Percentiles rank a stretch among this genome's conserved stretches.
These are phyloP conservation scores for Pyracantha coccinea DNA, from an alignment of 331 rosid species.

Conservation along the genomic window DNA sequence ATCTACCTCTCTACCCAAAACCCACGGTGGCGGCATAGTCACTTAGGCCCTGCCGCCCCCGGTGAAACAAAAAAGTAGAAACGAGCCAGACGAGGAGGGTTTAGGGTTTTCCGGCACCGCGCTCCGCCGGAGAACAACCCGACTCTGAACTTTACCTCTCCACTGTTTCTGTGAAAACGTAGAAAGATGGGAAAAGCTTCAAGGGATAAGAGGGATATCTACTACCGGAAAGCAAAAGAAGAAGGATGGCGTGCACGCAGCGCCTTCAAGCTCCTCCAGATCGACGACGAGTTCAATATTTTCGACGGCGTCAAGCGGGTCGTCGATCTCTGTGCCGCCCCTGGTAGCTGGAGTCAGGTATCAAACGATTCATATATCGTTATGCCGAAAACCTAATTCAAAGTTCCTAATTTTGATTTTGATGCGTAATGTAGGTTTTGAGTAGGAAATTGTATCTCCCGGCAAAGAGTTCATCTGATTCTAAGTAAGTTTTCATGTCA, in stretches of 20 bases:
- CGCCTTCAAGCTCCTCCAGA: slow-evolving; percentile 44
- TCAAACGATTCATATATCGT: not conserved
- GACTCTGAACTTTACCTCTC: not conserved
- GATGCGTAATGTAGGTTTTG: slow-evolving; percentile 49
- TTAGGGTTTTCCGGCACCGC: not conserved
- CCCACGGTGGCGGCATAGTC: not conserved
- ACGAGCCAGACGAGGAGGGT: not conserved
- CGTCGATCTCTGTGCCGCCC: slow-evolving; percentile 68
- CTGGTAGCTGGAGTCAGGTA: slow-evolving; percentile 99
- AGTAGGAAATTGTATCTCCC: slow-evolving; percentile 84
- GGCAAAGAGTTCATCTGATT: slow-evolving; percentile 58
- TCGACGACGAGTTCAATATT: too few relatives aligned
- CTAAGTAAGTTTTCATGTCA: slow-evolving; percentile 35
- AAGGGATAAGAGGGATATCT: slow-evolving; percentile 85
- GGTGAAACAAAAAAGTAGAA: not conserved
- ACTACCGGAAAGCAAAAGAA: slow-evolving; percentile 90
- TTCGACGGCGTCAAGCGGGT: too few relatives aligned
- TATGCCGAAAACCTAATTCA: not conserved
- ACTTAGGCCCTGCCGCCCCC: not conserved
- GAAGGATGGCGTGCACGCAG: slow-evolving; percentile 99
- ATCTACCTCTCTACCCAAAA: not conserved
- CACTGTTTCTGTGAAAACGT: not conserved
- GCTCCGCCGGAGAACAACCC: not conserved
- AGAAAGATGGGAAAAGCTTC: slow-evolving; percentile 76
- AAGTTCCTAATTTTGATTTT: not conserved